Evolutionary conservation across 2,329 filamentous ascomycete genomes (phyloP).

Genomic region (Rhexocercosporidium sp.): DNA sequence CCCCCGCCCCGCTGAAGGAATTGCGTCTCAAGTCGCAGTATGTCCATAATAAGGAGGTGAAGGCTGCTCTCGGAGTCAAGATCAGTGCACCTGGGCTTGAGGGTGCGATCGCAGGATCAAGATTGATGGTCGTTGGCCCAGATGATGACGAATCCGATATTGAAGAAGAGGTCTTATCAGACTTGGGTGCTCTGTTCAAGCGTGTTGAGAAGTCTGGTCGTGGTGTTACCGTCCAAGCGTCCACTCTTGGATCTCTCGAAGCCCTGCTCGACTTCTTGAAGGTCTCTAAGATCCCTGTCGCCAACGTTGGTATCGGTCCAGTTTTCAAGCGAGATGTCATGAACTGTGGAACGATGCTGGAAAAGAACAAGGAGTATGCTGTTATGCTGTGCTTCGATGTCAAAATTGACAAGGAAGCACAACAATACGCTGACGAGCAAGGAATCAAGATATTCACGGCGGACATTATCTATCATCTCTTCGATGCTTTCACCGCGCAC

Average conservation of each 20-base stretch:
- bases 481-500: conserved; percentile 95
- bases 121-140: conserved; percentile 89
- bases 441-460: conserved; percentile 98
- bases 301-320: conserved; percentile 95
- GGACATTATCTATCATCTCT: conserved; percentile 98
- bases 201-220: conserved; percentile 90
- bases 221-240: conserved; percentile 96
- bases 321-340: conserved; percentile 99
- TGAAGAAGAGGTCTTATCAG: conserved; percentile 93
- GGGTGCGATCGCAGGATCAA: conserved; percentile 93
- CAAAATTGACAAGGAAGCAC: conserved; percentile 97
- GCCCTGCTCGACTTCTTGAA: conserved; percentile 95
- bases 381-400: conserved; percentile 99
- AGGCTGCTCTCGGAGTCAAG: conserved; percentile 97
- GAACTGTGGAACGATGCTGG: conserved; percentile 93
- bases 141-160: conserved; percentile 97
- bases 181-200: conserved; percentile 89
- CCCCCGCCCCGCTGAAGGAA: conserved; percentile 90
- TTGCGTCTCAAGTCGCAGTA: conserved; percentile 94
- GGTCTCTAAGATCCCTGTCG: conserved; percentile 94
- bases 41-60: conserved; percentile 99
- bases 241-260: conserved; percentile 95
- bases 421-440: conserved; percentile 87
- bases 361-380: conserved; percentile 93
- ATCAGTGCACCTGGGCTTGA: conserved; percentile 96